These are phyloP conservation scores for Ascomycota sp. DNA, from an alignment of 2,329 filamentous ascomycete species.

Conservation along the genomic window DNA sequence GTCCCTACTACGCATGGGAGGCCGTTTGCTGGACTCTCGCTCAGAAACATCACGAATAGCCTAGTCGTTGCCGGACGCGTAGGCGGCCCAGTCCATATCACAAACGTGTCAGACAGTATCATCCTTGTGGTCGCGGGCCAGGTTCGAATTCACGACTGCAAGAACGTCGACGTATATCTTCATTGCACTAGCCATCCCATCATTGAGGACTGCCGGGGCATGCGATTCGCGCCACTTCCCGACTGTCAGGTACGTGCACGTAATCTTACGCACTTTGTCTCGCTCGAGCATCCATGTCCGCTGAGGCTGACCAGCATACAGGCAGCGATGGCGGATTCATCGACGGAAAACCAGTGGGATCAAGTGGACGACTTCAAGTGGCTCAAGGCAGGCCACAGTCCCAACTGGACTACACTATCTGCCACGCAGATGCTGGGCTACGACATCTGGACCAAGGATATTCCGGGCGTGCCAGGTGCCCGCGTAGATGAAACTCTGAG, in stretches of 20 bases:
- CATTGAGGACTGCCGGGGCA: conserved; percentile 66
- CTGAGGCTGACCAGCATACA: conserved; percentile 3
- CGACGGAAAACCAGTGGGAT: conserved; percentile 52
- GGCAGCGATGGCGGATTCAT: conserved; percentile 10
- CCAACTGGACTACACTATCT: conserved; percentile 63
- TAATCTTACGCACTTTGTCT: too few relatives aligned
- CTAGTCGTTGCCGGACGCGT: conserved; percentile 65
- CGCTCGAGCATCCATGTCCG: too few relatives aligned
- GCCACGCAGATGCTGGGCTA: conserved; percentile 37
- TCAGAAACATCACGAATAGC: conserved; percentile 50
- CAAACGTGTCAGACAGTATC: conserved; percentile 49
- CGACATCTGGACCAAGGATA: conserved; percentile 46
- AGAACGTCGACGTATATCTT: conserved; percentile 65
- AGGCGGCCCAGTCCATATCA: conserved; percentile 66
- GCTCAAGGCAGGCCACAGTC: conserved; percentile 69
- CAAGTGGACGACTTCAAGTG: conserved; percentile 96
- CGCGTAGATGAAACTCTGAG: conserved; percentile 46
- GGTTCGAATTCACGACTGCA: conserved; percentile 79
- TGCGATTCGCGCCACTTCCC: conserved; percentile 66
- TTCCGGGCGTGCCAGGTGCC: conserved; percentile 41
- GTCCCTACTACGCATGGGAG: conserved; percentile 32
- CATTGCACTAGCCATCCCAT: conserved; percentile 70
- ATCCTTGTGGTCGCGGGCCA: conserved; percentile 67
- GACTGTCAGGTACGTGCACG: conserved; percentile 37
- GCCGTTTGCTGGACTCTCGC: conserved; percentile 46